Evolutionary conservation across 495 filamentous ascomycete species (phyloP), one percentile per base, ranked within the genome.

Genomic region (Hypomontagnella submonticulosa): DNA sequence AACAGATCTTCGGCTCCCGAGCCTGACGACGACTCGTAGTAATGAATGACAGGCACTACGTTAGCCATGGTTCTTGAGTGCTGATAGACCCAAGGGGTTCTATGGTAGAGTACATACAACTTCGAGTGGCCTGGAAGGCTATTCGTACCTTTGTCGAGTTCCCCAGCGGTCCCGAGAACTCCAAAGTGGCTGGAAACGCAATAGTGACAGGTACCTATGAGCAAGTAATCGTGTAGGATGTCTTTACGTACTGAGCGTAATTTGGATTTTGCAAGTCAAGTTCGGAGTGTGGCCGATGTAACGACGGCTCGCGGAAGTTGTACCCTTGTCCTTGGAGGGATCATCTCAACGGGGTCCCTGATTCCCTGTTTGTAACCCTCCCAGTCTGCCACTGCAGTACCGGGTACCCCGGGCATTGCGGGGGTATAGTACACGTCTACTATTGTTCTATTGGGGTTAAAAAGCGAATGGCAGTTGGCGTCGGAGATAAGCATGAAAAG

Each of bases 231-330:
- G 38, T 48, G 32, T 40, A 47, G 32, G 18, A 3, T 49, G 7
- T 38, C 20, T 55, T 19, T 43, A 30, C 46, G 49, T 20, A 52
- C 19, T 44, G 49, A 59, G 44, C 18, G 43, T 15, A 53, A 53
- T 57, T 57, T 42, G 46, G 57, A 38, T 55, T 55, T 67, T 38
- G 40, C 30, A 52, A 23, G 57, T 55, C 36, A n/a, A 57, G 51
- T 57, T 57, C 44, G 47, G 23, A 30, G 37, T 57, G 30, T n/a
- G 51, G 57, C 32, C 66, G 66, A 69, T 69, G 66, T 69, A 69
- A 69, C 66, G 41, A 69, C 66, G 66, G 66, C 60, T 69, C 66
- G 66, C 66, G 66, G 66, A 69, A 63, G 60, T 64, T 69, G 66
- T 60, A 69, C 66, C 66, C 66, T 64, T 69, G 66, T 38, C 56